Evolutionary conservation across 768 basidiomycete genomes (phyloP), one percentile per base, ranked within the genome.

Genomic region (Serendipita vermifera): DNA sequence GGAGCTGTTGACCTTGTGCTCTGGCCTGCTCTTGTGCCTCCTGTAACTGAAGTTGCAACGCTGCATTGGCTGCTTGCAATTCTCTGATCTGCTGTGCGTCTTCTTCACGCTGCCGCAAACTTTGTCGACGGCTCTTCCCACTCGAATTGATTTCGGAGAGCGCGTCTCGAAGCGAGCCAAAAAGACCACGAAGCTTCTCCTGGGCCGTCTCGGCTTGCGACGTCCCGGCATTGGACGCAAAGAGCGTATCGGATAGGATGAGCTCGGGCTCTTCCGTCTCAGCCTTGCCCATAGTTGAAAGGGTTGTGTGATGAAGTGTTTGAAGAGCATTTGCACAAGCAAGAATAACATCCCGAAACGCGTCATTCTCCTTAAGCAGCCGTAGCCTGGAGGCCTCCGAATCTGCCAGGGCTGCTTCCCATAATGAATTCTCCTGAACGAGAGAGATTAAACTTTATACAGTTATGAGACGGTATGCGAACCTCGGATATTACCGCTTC

Each of bases 331-430:
- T 87, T 33, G 81, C 78, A 4, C 78, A 72, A 35, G 73, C 73
- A 51, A 91, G 63, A 3, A 86, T 64, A 26, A 87, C 67, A 29
- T 74, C 76, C 55, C 78, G 78, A 33, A 90, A 72, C 33, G 72
- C 70, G 31, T 75, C 64, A 55, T 83, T 87, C 64, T 91, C 86
- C 33, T 81, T 78, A 29, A 71, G 66, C 17, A 90, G 74, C 39
- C 76, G 76, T 22, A 69, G 70, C 35, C 84, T 72, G 0, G 84
- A 78, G 53, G 74, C 72, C 65, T 90, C 87, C 0, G 86, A 81
- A 61, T 89, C 78, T 43, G 83, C 81, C 32, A 90, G 71, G 4
- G 85, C 81, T 29, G 76, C 68, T 59, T 90, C 87, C 29, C 82
- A 63, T 62, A 77, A 76, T 9, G 73, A 74, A 53, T 75, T 73